Evolutionary conservation across 306 rosid species (phyloP), one percentile per base, ranked within the genome.

Genomic region (Casuarina glauca): DNA sequence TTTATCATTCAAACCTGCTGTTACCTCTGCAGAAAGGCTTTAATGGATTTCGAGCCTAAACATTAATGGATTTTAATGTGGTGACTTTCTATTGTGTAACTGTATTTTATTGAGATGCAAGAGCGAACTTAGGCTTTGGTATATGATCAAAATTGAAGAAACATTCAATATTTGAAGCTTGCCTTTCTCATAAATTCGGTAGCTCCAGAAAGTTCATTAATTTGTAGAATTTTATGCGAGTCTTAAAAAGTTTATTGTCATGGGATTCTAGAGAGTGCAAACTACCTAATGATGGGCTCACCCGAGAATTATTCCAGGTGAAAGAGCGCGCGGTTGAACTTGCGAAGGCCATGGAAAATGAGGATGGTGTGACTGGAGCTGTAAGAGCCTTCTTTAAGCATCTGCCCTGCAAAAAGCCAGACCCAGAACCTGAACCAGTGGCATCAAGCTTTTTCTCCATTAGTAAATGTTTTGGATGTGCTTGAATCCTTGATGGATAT

Each of bases 301-400:
- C 42, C 35, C 52, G 52, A 45, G 55, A 58, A 79, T 58, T 46
- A 81, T 84, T 71, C 45, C 87, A 96, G 99, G 96, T 96, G 80
- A 93, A 96, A 86, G 86, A 86, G 50, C 80, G 87, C 16, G 96
- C 97, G 13, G 11, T 87, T n/a, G 91, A 93, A 77, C 94, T 96
- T 48, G 90, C 99, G 15, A 91, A 84, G 90, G 94, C 92, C 72
- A 93, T 96, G 98, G 93, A 93, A 78, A 85, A 87, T 51, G 99
- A 96, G 85, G 99, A 96, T 76, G 99, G 99, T 16, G 98, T 96
- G 53, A 75, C 88, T 6, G 99, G 99, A 73, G 98, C 98, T n/a
- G 99, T 96, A 64, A 96, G 85, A 80, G 99, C 97, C 82, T 96
- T 96, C 88, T 91, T 93, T 60, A 96, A 96, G 88, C 99, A 93